phyloP scores from a whole-genome alignment of 495 filamentous ascomycete species.

The Aspergillus affinis region DNA sequence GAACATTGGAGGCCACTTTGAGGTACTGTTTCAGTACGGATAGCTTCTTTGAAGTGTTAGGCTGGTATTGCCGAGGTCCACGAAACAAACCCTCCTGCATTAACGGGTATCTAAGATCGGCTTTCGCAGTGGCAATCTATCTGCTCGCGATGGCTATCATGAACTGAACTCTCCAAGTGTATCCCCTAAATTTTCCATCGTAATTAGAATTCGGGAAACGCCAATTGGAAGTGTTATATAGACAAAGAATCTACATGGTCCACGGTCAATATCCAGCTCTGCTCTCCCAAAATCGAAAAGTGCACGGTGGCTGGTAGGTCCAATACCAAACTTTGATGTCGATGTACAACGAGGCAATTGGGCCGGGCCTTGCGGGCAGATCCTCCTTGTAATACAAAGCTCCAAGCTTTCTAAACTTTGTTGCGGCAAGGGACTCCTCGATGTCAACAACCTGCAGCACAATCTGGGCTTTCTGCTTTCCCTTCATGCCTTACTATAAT shows the following conservation, averaged over 20 bases:
- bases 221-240: conserved; percentile 11
- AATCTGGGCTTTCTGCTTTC: conserved; percentile 25
- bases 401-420: conserved; percentile 25
- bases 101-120: conserved; percentile 21
- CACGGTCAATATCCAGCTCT: conserved; percentile 26
- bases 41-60: conserved; percentile 24
- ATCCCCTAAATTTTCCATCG: conserved; percentile 15
- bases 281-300: conserved; percentile 28
- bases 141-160: conserved; percentile 19
- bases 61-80: conserved; percentile 28
- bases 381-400: conserved; percentile 29
- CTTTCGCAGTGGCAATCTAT: conserved; percentile 24
- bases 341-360: conserved; percentile 16
- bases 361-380: conserved; percentile 11
- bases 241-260: conserved; percentile 26
- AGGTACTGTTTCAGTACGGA: conserved; percentile 24
- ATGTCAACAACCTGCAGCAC: conserved; percentile 30
- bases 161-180: conserved; percentile 20
- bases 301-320: conserved; percentile 24
- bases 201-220: conserved; percentile 13
- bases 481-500: conserved; percentile 25
- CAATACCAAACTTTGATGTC: conserved; percentile 22
- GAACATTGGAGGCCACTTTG: conserved; percentile 20
- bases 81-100: conserved; percentile 27
- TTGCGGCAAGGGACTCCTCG: conserved; percentile 26